Base-by-base conservation (phyloP, 441 rosid species). In the Gossypium aridum region DNA sequence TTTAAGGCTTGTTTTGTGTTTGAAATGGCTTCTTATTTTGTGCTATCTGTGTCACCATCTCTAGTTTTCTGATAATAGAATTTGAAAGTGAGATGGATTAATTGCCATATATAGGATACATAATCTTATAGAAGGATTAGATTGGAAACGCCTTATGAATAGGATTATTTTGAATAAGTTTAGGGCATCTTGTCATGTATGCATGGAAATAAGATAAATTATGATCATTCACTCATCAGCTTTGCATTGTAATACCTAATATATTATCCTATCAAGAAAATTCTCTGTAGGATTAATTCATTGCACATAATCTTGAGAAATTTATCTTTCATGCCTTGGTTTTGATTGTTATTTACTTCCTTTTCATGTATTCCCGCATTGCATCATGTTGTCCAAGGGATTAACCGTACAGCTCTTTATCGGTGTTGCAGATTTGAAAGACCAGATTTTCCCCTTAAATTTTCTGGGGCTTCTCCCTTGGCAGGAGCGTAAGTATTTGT, bases 391-490 rank as follows among this genome's bases (percentile, higher is more conserved):
- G n/a, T 19, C 34, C 39, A 28, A 3, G 19, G 60, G 59, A 69
- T 72, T 43, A 5, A 54, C 17, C 7, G 47, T 39, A 7, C 34
- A 71, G 16, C 7, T 75, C 57, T 62, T 45, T 23, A 51, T 71
- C 51, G 53, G 60, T 53, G 62, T 78, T 84, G 71, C 91, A 96
- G 99, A 77, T 93, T 91, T 83, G 91, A 90, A 77, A 88, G 98
- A 71, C 88, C 90, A 19, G 99, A 90, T 76, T 92, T 96, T 73
- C 90, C 99, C 71, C 92, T 84, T 53, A 14, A 86, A 3, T 83
- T 96, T 63, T 92, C 98, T 51, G 99, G 97, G 78, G 94, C 91
- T 13, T 83, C 92, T 66, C 90, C 81, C 63, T 83, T 93, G 72
- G 89, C 74, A 51, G 98, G 98, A 87, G 78, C 85, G 98, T 95